phyloP scores from a whole-genome alignment of 164 flowering plant genomes.

The Platanus orientalis region DNA sequence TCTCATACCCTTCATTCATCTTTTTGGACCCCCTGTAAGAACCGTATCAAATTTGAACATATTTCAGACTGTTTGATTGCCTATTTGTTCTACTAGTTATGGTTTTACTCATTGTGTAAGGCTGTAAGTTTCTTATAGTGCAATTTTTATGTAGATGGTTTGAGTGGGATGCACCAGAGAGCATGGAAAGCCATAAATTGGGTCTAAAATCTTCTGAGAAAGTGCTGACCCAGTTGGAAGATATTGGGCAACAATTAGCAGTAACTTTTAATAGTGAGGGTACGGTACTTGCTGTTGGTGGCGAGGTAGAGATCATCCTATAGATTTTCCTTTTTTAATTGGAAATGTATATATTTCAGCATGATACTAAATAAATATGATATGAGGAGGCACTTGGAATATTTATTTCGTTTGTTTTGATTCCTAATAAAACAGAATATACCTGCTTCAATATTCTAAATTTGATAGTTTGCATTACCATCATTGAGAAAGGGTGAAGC shows the following conservation, averaged over 20 bases:
- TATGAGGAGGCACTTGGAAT: too few relatives aligned
- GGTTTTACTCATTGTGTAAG: neutral
- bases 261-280: conserved; percentile 72
- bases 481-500: too few relatives aligned
- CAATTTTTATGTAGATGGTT: conserved; percentile 48
- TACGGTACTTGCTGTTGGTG: conserved; percentile 75
- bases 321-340: neutral
- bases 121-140: neutral
- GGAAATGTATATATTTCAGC: neutral
- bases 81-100: neutral
- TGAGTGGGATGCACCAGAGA: conserved; percentile 54
- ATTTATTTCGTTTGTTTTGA: too few relatives aligned
- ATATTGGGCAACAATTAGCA: conserved; percentile 84
- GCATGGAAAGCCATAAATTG: conserved; percentile 28
- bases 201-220: conserved; percentile 54
- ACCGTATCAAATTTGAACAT: neutral
- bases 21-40: too few relatives aligned
- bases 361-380: neutral
- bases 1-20: too few relatives aligned
- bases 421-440: too few relatives aligned
- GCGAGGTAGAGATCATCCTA: conserved; percentile 58
- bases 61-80: neutral
- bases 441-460: too few relatives aligned
- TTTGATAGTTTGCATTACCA: too few relatives aligned
- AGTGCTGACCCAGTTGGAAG: conserved; percentile 49